Evolutionary conservation across 495 filamentous ascomycete species (phyloP).

Genomic region (Beverwykella pulmonaria): DNA sequence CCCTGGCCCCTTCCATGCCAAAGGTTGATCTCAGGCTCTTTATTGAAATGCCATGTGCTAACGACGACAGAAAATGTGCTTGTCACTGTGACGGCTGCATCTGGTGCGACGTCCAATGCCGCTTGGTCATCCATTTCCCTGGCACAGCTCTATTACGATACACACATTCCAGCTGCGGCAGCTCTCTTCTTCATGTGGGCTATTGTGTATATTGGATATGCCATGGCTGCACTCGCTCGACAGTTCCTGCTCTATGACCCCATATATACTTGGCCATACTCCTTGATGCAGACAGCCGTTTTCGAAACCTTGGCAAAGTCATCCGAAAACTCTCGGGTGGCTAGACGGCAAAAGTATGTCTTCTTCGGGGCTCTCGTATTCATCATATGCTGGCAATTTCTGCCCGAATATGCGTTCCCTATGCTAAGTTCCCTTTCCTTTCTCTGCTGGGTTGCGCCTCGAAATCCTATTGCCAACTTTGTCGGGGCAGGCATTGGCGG

Average conservation of each 20-base stretch:
- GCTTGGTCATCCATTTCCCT: conserved; percentile 56
- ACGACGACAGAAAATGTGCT: conserved; percentile 56
- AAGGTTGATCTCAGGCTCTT: conserved; percentile 24
- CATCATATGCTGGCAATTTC: conserved; percentile 61
- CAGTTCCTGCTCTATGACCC: conserved; percentile 60
- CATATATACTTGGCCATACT: conserved; percentile 53
- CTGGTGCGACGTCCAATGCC: conserved; percentile 57
- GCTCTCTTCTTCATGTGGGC: conserved; percentile 62
- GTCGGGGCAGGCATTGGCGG: conserved; percentile 60
- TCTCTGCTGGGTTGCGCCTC: conserved; percentile 64
- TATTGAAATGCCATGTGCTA: background rate
- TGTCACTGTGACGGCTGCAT: conserved; percentile 57
- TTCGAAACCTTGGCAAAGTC: conserved; percentile 59
- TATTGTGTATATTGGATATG: conserved; percentile 59
- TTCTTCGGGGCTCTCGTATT: conserved; percentile 57
- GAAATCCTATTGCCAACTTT: conserved; percentile 59
- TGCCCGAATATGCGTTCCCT: conserved; percentile 61
- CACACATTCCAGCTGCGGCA: conserved; percentile 53
- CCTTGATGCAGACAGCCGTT: conserved; percentile 58
- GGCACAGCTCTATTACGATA: conserved; percentile 57
- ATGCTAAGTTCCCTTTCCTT: conserved; percentile 61
- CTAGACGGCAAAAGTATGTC: conserved; percentile 56
- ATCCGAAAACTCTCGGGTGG: conserved; percentile 43
- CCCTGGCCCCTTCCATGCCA: conserved; percentile 59
- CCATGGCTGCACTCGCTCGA: conserved; percentile 57